phyloP scores from a whole-genome alignment of 2,329 filamentous ascomycete species.

The Cryphonectria radicalis region DNA sequence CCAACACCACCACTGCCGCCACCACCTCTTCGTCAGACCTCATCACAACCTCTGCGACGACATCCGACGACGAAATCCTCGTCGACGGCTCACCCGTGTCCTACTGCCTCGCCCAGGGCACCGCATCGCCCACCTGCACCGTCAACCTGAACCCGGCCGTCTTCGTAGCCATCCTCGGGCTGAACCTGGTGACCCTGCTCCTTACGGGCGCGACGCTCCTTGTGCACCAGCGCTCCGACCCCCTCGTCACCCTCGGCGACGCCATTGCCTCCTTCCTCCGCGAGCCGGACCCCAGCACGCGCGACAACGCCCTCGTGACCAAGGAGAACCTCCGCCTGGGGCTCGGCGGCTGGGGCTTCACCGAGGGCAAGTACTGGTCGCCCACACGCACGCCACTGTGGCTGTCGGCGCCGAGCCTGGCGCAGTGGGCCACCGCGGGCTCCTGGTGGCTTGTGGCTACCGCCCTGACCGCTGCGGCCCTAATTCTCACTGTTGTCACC shows the following conservation, averaged over 20 bases:
- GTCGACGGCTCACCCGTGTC: constrained; percentile 36
- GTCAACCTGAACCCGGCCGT: constrained; percentile 50
- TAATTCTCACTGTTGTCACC: constrained; percentile 41
- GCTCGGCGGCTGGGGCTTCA: constrained; percentile 47
- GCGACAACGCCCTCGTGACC: constrained; percentile 50
- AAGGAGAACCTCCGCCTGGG: constrained; percentile 50
- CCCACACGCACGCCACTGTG: constrained; percentile 46
- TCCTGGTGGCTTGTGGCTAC: constrained; percentile 45
- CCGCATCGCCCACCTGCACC: constrained; percentile 39
- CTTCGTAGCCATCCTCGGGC: constrained; percentile 47
- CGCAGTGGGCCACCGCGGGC: constrained; percentile 48
- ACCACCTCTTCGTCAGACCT: constrained; percentile 6
- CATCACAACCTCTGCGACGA: constrained; percentile 3
- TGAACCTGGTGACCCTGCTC: constrained; percentile 46
- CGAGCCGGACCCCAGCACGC: constrained; percentile 49
- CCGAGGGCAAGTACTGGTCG: constrained; percentile 49
- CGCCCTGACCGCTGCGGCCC: constrained; percentile 44
- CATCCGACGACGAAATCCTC: constrained; percentile 21
- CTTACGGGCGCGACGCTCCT: constrained; percentile 38
- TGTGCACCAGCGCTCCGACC: constrained; percentile 41
- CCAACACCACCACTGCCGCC: background rate
- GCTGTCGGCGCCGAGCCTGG: constrained; percentile 47
- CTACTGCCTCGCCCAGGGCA: constrained; percentile 41
- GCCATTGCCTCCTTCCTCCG: constrained; percentile 55
- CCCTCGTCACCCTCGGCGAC: constrained; percentile 56